Percentiles rank a stretch among this genome's conserved stretches.
These are phyloP conservation scores for Salix viminalis DNA, from an alignment of 345 rosid genomes.

Conservation along the genomic window DNA sequence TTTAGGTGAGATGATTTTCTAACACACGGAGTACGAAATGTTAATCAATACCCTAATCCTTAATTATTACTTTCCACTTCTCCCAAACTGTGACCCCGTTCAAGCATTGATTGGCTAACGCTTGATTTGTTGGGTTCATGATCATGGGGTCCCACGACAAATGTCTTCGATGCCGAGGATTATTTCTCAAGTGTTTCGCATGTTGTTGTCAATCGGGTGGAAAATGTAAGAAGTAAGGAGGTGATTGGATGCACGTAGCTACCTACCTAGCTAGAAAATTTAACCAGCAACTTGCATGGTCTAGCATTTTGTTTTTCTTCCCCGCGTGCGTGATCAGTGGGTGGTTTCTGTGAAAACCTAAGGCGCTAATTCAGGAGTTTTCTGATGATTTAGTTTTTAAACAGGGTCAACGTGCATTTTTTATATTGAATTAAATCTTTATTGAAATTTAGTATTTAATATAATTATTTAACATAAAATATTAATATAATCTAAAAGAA, in stretches of 20 bases:
- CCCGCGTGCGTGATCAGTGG: slow-evolving; percentile 12
- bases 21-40: background rate
- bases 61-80: background rate
- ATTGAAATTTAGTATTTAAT: no score
- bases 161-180: background rate
- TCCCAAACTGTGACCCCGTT: background rate
- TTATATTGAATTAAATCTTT: no score
- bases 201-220: background rate
- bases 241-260: slow-evolving; percentile 3
- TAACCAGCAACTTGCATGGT: background rate
- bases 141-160: background rate
- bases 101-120: background rate
- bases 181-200: background rate
- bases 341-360: background rate
- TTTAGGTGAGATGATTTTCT: no score
- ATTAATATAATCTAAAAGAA: no score
- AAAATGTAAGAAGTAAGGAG: background rate
- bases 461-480: no score
- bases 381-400: no score
- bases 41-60: background rate
- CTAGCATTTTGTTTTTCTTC: background rate
- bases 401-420: no score
- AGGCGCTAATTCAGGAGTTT: slow-evolving; percentile 6
- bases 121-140: background rate
- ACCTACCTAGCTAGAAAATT: background rate